Percentiles rank a stretch among this genome's conserved stretches.
Evolutionary conservation across 2,329 filamentous ascomycete genomes (phyloP).

Genomic region (Calonectria pseudoturangicola): DNA sequence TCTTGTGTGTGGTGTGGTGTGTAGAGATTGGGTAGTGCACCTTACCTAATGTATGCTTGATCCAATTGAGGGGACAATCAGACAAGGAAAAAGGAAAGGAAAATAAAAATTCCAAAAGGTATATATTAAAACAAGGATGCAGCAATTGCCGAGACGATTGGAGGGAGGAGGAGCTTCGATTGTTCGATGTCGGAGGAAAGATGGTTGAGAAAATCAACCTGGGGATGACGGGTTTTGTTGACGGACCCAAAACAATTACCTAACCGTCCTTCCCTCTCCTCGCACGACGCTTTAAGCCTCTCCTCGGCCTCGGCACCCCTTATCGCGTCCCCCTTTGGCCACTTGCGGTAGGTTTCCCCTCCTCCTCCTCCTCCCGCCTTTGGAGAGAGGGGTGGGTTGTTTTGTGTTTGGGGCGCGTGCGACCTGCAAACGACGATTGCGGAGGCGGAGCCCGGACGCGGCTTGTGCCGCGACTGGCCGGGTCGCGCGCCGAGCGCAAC

Average conservation of each 20-base stretch:
- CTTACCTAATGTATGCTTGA: conserved; percentile 23
- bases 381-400: conserved; percentile 5
- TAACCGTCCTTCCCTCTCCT: background rate
- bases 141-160: background rate
- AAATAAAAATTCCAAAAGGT: background rate
- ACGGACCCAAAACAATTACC: conserved; percentile 29
- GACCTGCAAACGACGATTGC: conserved; percentile 16
- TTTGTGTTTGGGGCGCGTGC: conserved; percentile 22
- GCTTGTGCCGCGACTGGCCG: conserved; percentile 36
- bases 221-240: conserved; percentile 35
- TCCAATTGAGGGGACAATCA: background rate
- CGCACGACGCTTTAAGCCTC: conserved; percentile 4
- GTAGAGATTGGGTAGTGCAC: background rate
- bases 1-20: background rate
- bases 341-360: conserved; percentile 6
- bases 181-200: conserved; percentile 31
- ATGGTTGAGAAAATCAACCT: conserved; percentile 26
- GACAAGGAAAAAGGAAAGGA: background rate
- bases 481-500: conserved; percentile 6
- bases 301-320: conserved; percentile 14
- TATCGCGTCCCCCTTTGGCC: background rate
- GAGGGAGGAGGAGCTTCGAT: conserved; percentile 10
- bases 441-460: conserved; percentile 24
- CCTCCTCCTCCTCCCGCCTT: conserved; percentile 5
- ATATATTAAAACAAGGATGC: background rate